Evolutionary conservation across 495 filamentous ascomycete species (phyloP), one percentile per base, ranked within the genome.

Genomic region (Podospora pseudopauciseta): DNA sequence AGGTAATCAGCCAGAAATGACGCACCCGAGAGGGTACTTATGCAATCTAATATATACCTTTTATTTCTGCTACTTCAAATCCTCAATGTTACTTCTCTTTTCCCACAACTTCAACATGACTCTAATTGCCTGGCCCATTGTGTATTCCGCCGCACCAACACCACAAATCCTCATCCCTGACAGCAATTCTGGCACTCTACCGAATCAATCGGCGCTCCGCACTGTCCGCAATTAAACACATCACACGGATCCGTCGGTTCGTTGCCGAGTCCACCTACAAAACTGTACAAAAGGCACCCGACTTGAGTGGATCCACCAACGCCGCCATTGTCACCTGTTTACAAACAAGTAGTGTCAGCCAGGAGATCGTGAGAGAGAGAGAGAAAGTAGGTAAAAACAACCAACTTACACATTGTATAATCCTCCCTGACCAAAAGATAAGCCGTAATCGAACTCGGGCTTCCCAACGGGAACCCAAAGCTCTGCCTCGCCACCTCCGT

Each of bases 351-450:
- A 59, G 61, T 54, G 34, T 28, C 23, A 53, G 19, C 27, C 49
- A 44, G 54, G 32, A 58, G 6, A 19, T 1, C 60, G 30, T n/a
- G n/a, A 53, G 56, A 20, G 20, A 20, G 20, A 20, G 20, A 20
- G 20, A 20, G 20, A 20, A 20, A 20, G 20, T 1, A 20, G 20
- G 20, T 20, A 1, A 20, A 1, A 20, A 20, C 20, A 20, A 20
- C 20, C 28, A 27, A 32, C 65, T 60, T 20, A 67, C 65, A 67
- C 16, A 61, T 67, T 57, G 58, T 62, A 55, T 67, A 67, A 56
- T 63, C 59, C 57, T 67, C 65, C 39, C 65, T 62, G n/a, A 67
- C 65, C 54, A 63, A 58, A 57, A 67, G 34, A 27, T 67, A 67
- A 28, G 65, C 65, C 20, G 65, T 67, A 34, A 62, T 55, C 58